Evolutionary conservation across 352 stramenopile species (phyloP).

Genomic region (Pythium utonaiense): DNA sequence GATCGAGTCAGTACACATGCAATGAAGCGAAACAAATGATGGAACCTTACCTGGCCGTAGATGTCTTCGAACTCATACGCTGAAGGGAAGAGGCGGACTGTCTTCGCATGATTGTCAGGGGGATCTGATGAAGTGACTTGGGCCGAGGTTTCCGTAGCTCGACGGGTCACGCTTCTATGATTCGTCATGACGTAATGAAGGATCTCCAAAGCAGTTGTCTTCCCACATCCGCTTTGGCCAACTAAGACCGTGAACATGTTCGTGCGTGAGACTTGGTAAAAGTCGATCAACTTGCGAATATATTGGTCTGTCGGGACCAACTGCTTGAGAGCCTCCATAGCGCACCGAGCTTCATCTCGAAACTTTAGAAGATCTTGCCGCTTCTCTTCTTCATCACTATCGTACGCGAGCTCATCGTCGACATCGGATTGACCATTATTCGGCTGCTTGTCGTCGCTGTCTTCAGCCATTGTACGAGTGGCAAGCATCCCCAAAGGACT

Average conservation of each 20-base stretch:
- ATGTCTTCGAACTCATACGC: conserved; percentile 45
- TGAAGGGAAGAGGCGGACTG: conserved; percentile 35
- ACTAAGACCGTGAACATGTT: conserved; percentile 45
- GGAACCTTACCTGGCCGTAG: conserved; percentile 46
- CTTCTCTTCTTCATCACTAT: conserved; percentile 44
- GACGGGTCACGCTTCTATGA: background rate
- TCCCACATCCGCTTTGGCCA: conserved; percentile 46
- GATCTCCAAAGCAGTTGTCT: conserved; percentile 52
- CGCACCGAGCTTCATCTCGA: conserved; percentile 1
- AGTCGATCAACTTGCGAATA: conserved; percentile 51
- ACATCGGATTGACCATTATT: background rate
- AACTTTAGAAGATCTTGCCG: conserved; percentile 21
- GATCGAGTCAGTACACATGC: no score
- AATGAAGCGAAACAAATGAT: no score
- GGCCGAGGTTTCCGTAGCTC: background rate
- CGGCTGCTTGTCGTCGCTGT: background rate
- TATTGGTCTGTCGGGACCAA: conserved; percentile 30
- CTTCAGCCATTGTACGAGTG: background rate
- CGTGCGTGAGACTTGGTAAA: conserved; percentile 45
- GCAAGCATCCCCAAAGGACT: conserved; percentile 21
- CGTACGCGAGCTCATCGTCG: conserved; percentile 22
- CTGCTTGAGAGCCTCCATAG: conserved; percentile 5
- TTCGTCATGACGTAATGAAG: conserved; percentile 30
- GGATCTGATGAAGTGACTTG: background rate
- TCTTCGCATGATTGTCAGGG: conserved; percentile 12